Conservation (phyloP, 2,329 filamentous ascomycete genomes). For the Stenocarpella maydis region DNA sequence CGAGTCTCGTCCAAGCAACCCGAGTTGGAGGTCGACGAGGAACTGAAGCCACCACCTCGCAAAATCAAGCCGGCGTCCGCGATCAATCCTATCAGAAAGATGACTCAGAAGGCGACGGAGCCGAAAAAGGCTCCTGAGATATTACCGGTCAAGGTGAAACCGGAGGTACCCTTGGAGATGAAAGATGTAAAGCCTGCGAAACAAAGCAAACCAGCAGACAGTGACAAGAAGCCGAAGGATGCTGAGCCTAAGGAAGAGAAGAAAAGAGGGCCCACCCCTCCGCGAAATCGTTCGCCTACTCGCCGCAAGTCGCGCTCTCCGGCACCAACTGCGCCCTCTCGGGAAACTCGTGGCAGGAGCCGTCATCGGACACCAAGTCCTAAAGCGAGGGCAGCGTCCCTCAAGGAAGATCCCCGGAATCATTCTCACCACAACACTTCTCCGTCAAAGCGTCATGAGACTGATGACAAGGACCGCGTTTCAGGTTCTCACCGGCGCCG, state of each 20-base stretch:
- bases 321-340: conserved; percentile 42
- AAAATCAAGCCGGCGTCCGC: conserved; percentile 62
- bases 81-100: conserved; percentile 63
- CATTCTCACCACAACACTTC: conserved; percentile 21
- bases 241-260: conserved; percentile 36
- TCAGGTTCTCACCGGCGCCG: conserved; percentile 38
- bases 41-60: conserved; percentile 63
- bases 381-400: conserved; percentile 19
- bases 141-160: conserved; percentile 36
- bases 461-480: conserved; percentile 41
- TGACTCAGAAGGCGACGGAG: conserved; percentile 54
- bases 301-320: conserved; percentile 38
- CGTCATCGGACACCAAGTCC: conserved; percentile 33
- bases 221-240: conserved; percentile 36
- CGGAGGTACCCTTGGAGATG: conserved; percentile 38
- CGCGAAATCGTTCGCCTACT: conserved; percentile 27
- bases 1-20: conserved; percentile 56
- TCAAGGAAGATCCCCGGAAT: conserved; percentile 27
- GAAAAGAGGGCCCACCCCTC: conserved; percentile 30
- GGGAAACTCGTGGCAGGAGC: conserved; percentile 39
- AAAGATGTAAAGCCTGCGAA: conserved; percentile 41
- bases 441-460: conserved; percentile 42
- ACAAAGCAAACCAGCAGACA: conserved; percentile 39
- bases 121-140: conserved; percentile 49
- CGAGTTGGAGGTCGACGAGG: conserved; percentile 65